These are phyloP conservation scores for Daucus carota DNA, from an alignment of 129 eudicot genomes.

Conservation along the genomic window DH1_v3.0 NC_030389.2:43902001-43902500, in stretches of 20 bases:
- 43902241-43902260: constrained; percentile 83
- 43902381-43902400: constrained; percentile 88
- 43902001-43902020: too few species aligned
- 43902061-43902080: too few species aligned
- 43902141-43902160: constrained; percentile 21
- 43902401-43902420: constrained; percentile 62
- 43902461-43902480: constrained; percentile 6
- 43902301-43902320: constrained; percentile 81
- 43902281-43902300: constrained; percentile 67
- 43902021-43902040: too few species aligned
- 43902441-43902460: constrained; percentile 98
- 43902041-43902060: too few species aligned
- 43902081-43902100: too few species aligned
- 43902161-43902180: constrained; percentile 72
- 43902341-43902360: constrained; percentile 81
- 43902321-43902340: constrained; percentile 55
- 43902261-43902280: constrained; percentile 94
- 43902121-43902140: too few species aligned
- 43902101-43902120: too few species aligned
- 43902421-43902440: constrained; percentile 93
- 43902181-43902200: constrained; percentile 55
- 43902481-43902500: not conserved
- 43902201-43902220: constrained; percentile 13
- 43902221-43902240: constrained; percentile 75
- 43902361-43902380: constrained; percentile 93